phyloP scores from a whole-genome alignment of 2,329 filamentous ascomycete genomes.

The Diaporthe nobilis region DNA sequence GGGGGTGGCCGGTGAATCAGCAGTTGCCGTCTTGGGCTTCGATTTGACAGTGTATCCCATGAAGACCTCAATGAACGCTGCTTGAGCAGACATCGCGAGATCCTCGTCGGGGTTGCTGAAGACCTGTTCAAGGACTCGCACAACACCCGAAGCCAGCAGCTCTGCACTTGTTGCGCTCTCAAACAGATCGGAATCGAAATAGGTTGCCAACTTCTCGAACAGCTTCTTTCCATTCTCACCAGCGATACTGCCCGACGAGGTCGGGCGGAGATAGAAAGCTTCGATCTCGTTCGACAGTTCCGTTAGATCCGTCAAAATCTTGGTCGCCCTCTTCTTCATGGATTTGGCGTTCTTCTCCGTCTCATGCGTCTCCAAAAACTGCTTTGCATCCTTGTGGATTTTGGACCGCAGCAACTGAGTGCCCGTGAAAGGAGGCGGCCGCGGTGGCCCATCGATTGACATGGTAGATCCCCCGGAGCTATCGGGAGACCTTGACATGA shows the following conservation, averaged over 20 bases:
- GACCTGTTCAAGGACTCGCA: slow-evolving; percentile 84
- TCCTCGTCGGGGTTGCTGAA: slow-evolving; percentile 80
- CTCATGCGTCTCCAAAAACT: slow-evolving; percentile 88
- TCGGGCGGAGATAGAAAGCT: slow-evolving; percentile 74
- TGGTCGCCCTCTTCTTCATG: slow-evolving; percentile 83
- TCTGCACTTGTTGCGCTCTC: slow-evolving; percentile 97
- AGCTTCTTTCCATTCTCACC: slow-evolving; percentile 72
- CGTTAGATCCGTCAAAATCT: slow-evolving; percentile 82
- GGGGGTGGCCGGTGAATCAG: slow-evolving; percentile 81
- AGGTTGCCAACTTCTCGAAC: slow-evolving; percentile 82
- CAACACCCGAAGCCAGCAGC: slow-evolving; percentile 89
- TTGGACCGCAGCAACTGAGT: slow-evolving; percentile 75
- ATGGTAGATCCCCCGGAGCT: slow-evolving; percentile 78
- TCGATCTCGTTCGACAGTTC: slow-evolving; percentile 80
- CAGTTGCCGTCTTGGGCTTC: slow-evolving; percentile 74
- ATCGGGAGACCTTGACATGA: slow-evolving; percentile 75
- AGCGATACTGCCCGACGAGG: slow-evolving; percentile 57
- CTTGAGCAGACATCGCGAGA: slow-evolving; percentile 77
- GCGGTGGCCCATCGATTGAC: slow-evolving; percentile 70
- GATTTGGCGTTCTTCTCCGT: slow-evolving; percentile 77
- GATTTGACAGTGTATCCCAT: slow-evolving; percentile 82
- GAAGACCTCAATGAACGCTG: slow-evolving; percentile 91
- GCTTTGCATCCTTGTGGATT: slow-evolving; percentile 83
- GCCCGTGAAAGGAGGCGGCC: slow-evolving; percentile 60
- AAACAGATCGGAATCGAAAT: slow-evolving; percentile 90